phyloP scores from a whole-genome alignment of 352 stramenopile species.

The Globisporangium barbulae region DNA sequence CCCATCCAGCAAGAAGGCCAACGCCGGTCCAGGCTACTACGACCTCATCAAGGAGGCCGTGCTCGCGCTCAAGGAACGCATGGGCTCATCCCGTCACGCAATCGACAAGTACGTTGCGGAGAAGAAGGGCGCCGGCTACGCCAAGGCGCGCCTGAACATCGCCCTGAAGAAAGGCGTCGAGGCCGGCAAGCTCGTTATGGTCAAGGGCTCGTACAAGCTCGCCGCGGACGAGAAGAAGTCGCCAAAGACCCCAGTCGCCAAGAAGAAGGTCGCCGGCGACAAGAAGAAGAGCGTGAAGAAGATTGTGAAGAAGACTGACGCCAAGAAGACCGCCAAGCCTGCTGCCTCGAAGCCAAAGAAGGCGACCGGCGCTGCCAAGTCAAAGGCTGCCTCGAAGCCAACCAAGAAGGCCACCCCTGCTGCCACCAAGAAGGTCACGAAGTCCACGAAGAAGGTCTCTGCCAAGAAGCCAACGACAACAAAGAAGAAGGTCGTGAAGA shows the following conservation, averaged over 20 bases:
- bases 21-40: conserved; percentile 78
- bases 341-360: conserved; percentile 34
- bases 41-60: conserved; percentile 93
- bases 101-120: conserved; percentile 93
- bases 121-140: conserved; percentile 81
- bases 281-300: conserved; percentile 68
- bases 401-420: conserved; percentile 29
- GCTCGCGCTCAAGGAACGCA: conserved; percentile 88
- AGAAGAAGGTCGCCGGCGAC: conserved; percentile 19
- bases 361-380: conserved; percentile 19
- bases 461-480: conserved; percentile 29
- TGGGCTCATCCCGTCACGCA: conserved; percentile 88
- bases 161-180: conserved; percentile 90
- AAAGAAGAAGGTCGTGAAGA: conserved; percentile 37
- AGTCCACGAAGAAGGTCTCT: conserved; percentile 26
- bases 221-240: conserved; percentile 89
- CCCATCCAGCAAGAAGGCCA: conserved; percentile 56
- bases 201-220: conserved; percentile 95
- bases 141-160: conserved; percentile 82
- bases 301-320: conserved; percentile 54
- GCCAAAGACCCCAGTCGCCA: conserved; percentile 19
- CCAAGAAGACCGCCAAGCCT: conserved; percentile 39
- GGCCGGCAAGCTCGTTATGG: conserved; percentile 85
- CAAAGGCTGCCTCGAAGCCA: conserved; percentile 19
- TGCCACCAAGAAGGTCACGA: conserved; percentile 8